Base-by-base conservation (phyloP, 352 stramenopile genomes). In the Globisporangium splendens region DNA sequence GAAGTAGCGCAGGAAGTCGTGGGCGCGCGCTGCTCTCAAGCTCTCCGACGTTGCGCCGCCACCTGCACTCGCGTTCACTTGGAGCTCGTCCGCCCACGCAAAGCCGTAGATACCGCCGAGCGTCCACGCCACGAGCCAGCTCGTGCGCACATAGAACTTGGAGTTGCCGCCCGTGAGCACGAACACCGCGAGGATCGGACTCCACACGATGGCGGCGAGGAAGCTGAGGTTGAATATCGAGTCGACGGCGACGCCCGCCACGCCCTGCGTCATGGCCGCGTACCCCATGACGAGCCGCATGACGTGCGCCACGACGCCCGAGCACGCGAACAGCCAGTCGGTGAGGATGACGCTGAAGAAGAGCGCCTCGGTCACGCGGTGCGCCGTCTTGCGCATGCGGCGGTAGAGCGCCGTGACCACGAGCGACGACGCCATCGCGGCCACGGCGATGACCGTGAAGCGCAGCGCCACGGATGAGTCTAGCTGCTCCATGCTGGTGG, bases 171-270 rank as follows among this genome's bases (percentile, higher is more conserved):
- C 70, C 10, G 83, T 61, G 38, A 80, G 73, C 72, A 90, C 79
- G 56, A 88, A 75, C 62, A 83, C 54, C 63, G 80, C 87, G 50
- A 90, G 70, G 54, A 79, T 87, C 44, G 76, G 62, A 52, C 80
- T 75, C 80, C 80, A 90, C 61, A 80, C 86, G 35, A 90, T 50
- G 18, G 77, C 80, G 70, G 86, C 84, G 65, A 88, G 81, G 61
- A 90, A 84, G 58, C 68, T 65, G 56, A 79, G 75, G 57, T 78
- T 70, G 39, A 72, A 70, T 13, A 87, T 38, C 22, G 79, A 54
- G 31, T 75, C 72, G 35, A 79, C 22, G 12, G 73, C 49, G 41
- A 77, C 48, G 39, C 61, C 46, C 11, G 50, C 33, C 21, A 54
- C 47, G 0, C 21, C 76, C 72, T 52, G 57, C 3, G 39, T 42